Percentiles rank a stretch among this genome's conserved stretches.
These are phyloP conservation scores for Ajuga chamaepitys DNA, from an alignment of 257 asterid species.

Conservation along the genomic window DNA sequence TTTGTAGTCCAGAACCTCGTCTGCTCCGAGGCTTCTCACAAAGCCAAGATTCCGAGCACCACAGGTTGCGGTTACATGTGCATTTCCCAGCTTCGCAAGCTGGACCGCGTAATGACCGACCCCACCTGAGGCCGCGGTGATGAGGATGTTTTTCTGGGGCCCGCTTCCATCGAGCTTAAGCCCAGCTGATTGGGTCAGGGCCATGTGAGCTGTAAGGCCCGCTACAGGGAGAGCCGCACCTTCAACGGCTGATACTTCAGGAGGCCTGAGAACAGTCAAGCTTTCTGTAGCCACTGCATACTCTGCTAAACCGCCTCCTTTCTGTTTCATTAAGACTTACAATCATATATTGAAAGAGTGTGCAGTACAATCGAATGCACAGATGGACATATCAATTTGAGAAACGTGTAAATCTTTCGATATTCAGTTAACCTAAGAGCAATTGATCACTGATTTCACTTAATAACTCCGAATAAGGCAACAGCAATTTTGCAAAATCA, in stretches of 20 bases:
- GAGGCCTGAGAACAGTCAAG: constrained; percentile 40
- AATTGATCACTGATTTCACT: background rate
- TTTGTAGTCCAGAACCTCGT: constrained; percentile 61
- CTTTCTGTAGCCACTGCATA: constrained; percentile 43
- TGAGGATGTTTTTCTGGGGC: constrained; percentile 45
- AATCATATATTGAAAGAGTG: background rate
- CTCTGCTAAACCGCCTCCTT: constrained; percentile 56
- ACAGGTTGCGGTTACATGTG: constrained; percentile 61
- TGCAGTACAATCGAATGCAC: background rate
- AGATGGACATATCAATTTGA: background rate
- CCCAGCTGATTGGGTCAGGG: constrained; percentile 47
- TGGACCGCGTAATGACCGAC: constrained; percentile 69
- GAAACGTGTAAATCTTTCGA: background rate
- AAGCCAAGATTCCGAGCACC: constrained; percentile 56
- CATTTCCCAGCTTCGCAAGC: constrained; percentile 59
- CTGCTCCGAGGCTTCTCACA: constrained; percentile 58
- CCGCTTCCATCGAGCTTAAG: constrained; percentile 44
- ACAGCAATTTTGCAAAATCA: background rate
- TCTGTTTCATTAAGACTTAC: constrained; percentile 18
- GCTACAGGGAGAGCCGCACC: constrained; percentile 52
- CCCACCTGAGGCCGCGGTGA: constrained; percentile 68
- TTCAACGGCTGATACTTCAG: constrained; percentile 57
- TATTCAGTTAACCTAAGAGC: background rate
- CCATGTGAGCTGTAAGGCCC: constrained; percentile 50
- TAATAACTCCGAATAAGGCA: background rate